Evolutionary conservation across 345 rosid genomes (phyloP), one percentile per base, ranked within the genome.

Genomic region (Camelina laxa): DNA sequence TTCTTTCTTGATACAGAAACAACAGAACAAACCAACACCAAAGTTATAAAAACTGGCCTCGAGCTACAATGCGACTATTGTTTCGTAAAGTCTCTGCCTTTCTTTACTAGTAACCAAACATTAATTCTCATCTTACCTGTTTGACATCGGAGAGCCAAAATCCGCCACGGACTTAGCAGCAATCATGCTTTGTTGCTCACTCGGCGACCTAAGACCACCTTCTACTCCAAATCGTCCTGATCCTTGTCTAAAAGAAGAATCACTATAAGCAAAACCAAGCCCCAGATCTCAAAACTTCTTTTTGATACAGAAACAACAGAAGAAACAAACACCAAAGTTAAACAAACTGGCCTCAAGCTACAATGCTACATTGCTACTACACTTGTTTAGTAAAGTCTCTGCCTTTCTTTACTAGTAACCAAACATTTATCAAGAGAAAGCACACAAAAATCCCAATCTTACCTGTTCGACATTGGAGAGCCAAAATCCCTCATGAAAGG

Each of bases 111-210:
- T 39, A 24, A 50, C 45, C 31, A 63, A 62, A 58, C 48, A 30
- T 33, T n/a, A 69, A 62, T 5, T 8, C 19, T 15, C 33, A 53
- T 54, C 36, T 50, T 44, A 76, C 75, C 15, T 64, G 50, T 33
- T 58, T 0, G 38, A 42, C 45, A 59, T 5, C 59, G 74, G 79
- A 19, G 87, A 70, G 77, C 70, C 78, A 13, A 86, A 72, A 31
- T 80, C 72, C 5, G 80, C 77, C 41, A 80, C 65, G 53, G 80
- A 81, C 82, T 82, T 89, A 58, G 68, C 61, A 67, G 79, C 67
- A 24, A 87, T 89, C 74, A 90, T 33, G 64, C 91, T 85, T 70
- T 82, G 95, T 72, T 84, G 97, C 69, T 84, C 87, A 73, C 83
- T 73, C 3, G 94, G 86, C 13, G 88, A 87, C 9, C 19, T 9